A percentile compares a stretch with the other conserved stretches of the same genome.
Conservation (phyloP, 768 basidiomycete species). For the Leccinum obscurum region DNA sequence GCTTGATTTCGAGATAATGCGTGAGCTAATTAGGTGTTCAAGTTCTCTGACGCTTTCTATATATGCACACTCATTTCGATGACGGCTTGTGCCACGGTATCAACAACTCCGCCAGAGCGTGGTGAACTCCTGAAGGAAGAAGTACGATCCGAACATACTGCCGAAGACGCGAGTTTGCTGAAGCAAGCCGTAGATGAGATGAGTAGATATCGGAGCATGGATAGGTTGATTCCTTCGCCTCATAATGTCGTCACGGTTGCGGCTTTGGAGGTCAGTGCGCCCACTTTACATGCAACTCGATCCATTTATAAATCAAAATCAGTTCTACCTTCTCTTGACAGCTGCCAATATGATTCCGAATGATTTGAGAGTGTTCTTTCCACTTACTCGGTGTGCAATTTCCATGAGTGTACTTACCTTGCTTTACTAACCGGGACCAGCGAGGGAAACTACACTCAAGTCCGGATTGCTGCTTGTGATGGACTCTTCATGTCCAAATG, state of each 20-base stretch:
- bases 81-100: constrained; percentile 76
- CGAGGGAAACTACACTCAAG: constrained; percentile 91
- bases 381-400: constrained; percentile 74
- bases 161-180: constrained; percentile 68
- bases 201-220: constrained; percentile 92
- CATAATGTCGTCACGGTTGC: constrained; percentile 94
- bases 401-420: not conserved
- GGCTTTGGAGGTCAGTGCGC: constrained; percentile 74
- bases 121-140: constrained; percentile 76
- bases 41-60: constrained; percentile 93
- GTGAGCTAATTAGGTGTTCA: constrained; percentile 5
- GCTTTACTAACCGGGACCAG: constrained; percentile 41
- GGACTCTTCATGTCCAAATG: constrained; percentile 45
- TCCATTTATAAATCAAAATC: constrained; percentile 10
- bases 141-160: constrained; percentile 62
- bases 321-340: constrained; percentile 83
- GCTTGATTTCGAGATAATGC: not conserved
- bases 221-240: constrained; percentile 89
- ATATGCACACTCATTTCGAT: constrained; percentile 84
- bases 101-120: constrained; percentile 73
- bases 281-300: not conserved
- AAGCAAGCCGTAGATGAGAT: constrained; percentile 75
- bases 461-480: constrained; percentile 55
- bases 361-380: constrained; percentile 77
- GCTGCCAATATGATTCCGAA: constrained; percentile 76